Percentiles rank a stretch among this genome's conserved stretches.
Evolutionary conservation across 441 rosid genomes (phyloP).

Genomic region (Populus hybrid): DNA sequence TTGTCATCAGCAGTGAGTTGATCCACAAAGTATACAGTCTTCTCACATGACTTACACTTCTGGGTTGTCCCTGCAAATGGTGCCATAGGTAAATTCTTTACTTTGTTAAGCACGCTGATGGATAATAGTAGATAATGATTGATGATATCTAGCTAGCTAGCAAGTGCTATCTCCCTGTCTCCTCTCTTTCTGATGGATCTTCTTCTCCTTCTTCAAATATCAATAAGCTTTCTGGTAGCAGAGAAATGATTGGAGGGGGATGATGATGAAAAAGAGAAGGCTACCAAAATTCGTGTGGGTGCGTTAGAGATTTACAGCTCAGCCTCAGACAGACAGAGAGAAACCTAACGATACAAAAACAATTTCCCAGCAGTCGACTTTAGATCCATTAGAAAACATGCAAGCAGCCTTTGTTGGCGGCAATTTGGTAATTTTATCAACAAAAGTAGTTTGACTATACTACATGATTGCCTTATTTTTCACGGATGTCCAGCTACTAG

Average conservation of each 20-base stretch:
- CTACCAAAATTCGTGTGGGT: neutral
- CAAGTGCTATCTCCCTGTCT: neutral
- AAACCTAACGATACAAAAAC: neutral
- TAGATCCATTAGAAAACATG: conserved; percentile 3
- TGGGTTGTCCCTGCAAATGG: conserved; percentile 69
- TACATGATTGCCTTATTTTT: neutral
- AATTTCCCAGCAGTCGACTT: neutral
- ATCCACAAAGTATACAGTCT: conserved; percentile 75
- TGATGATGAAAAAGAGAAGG: neutral
- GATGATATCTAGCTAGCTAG: neutral
- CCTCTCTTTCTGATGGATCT: neutral
- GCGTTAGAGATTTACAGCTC: conserved; percentile 24
- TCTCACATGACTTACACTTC: conserved; percentile 72
- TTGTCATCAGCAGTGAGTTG: conserved; percentile 58
- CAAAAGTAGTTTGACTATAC: neutral
- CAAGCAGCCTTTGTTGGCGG: conserved; percentile 18
- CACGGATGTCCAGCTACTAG: conserved; percentile 3
- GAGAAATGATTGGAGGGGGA: neutral
- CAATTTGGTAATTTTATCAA: neutral
- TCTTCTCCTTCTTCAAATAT: neutral
- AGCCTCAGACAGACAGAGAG: neutral
- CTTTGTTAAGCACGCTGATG: neutral
- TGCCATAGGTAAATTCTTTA: conserved; percentile 36
- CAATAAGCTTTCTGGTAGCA: neutral
- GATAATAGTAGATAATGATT: neutral